Base-by-base conservation (phyloP, 352 stramenopile genomes). In the Pythium sp. region DNA sequence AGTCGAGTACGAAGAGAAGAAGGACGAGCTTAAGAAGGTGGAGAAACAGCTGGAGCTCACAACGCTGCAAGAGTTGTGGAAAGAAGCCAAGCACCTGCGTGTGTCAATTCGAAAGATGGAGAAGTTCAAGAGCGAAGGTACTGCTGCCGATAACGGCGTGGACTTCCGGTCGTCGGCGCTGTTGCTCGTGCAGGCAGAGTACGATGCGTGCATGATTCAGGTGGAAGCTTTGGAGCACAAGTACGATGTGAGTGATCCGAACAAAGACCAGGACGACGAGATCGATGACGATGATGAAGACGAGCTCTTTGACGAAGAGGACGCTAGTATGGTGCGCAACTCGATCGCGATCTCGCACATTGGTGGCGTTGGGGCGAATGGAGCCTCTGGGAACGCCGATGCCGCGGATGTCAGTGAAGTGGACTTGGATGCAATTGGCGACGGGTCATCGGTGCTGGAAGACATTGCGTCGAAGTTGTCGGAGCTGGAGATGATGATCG, bases 1-100 rank as follows among this genome's bases (percentile, higher is more conserved):
- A 32, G 67, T 78, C 15, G 86, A 91, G 70, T 92, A 76, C 55
- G 74, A 93, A 53, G 82, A 89, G 53, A 93, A 93, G 74, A 89
- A 90, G 69, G 77, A 88, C 34, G 86, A 93, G 62, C 73, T 90
- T 7, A 86, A 90, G 61, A 77, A 78, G 34, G 79, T 93, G 55
- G 84, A 95, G 59, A 93, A 91, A 43, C 78, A 89, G 43, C 60
- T 95, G 26, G 87, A 93, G 54, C 64, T 93, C 28, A 82, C 73
- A 51, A 80, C 76, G 47, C 47, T 95, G 5, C 72, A 90, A n/a
- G 86, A 91, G 64, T 62, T 93, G 64, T 92, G 86, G 81, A 89
- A 93, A 63, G 84, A 92, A 71, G 78, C 78, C 18, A 87, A 86
- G 60, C 74, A 88, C 46, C 56, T 95, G 56, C 76, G 81, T 15